These are phyloP conservation scores for Fonsecaea pedrosoi DNA, from an alignment of 2,329 filamentous ascomycete species.

Conservation along the genomic window DNA sequence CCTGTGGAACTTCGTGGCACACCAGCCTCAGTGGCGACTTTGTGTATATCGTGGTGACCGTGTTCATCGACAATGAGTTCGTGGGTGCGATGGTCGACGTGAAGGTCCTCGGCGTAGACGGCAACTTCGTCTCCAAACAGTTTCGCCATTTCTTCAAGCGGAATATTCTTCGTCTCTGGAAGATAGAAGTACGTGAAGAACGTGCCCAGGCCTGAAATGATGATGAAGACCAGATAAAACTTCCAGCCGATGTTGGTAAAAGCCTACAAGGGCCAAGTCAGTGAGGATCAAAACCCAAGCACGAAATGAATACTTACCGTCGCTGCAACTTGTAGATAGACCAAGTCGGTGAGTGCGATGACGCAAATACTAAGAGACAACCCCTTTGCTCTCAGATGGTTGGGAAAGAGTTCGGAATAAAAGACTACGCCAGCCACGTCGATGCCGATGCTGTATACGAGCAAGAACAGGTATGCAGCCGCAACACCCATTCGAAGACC, in stretches of 20 bases:
- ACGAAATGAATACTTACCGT: slow-evolving; percentile 13
- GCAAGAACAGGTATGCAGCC: slow-evolving; percentile 50
- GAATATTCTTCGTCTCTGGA: slow-evolving; percentile 45
- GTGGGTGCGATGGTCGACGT: slow-evolving; percentile 27
- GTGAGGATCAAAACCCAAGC: not conserved
- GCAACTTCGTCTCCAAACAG: slow-evolving; percentile 38
- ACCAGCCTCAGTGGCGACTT: slow-evolving; percentile 20
- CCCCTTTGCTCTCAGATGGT: slow-evolving; percentile 31
- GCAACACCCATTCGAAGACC: slow-evolving; percentile 48
- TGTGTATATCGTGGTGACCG: slow-evolving; percentile 5
- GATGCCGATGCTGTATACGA: slow-evolving; percentile 48
- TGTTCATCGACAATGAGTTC: slow-evolving; percentile 29
- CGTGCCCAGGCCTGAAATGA: slow-evolving; percentile 17
- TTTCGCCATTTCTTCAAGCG: slow-evolving; percentile 48
- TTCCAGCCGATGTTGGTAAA: slow-evolving; percentile 45
- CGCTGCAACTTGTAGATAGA: slow-evolving; percentile 26
- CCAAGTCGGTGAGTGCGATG: slow-evolving; percentile 29
- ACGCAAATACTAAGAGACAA: slow-evolving; percentile 25
- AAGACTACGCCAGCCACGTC: slow-evolving; percentile 33
- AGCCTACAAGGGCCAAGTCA: slow-evolving; percentile 28
- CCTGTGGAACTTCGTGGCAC: slow-evolving; percentile 1
- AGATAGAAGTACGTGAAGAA: slow-evolving; percentile 24
- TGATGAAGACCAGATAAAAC: slow-evolving; percentile 43
- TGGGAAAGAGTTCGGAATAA: slow-evolving; percentile 33
- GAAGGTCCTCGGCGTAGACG: slow-evolving; percentile 27